phyloP scores from a whole-genome alignment of 129 eudicot species.

The Pulicaria dysenterica region DNA sequence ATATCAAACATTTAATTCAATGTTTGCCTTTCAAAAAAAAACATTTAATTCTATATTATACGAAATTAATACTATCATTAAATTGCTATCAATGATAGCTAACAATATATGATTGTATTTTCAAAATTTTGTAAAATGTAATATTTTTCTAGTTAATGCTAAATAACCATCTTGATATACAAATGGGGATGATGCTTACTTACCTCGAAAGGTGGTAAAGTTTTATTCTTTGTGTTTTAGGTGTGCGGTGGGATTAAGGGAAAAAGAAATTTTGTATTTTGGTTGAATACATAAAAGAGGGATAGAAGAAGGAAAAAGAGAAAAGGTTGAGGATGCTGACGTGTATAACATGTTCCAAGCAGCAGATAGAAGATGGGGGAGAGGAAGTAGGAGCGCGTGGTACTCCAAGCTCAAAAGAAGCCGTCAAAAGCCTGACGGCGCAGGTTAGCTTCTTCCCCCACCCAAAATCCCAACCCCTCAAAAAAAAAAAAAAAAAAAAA shows the following conservation, averaged over 20 bases:
- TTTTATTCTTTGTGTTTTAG: constrained; percentile 24
- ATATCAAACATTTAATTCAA: neutral
- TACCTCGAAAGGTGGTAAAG: constrained; percentile 37
- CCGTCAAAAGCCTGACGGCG: constrained; percentile 85
- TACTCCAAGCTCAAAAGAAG: constrained; percentile 62
- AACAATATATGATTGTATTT: neutral
- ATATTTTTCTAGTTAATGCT: constrained; percentile 9
- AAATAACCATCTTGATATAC: neutral
- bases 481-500: too few species aligned
- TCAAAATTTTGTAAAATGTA: neutral
- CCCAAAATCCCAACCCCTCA: neutral
- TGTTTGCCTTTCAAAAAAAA: too few species aligned
- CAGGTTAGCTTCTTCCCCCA: constrained; percentile 57
- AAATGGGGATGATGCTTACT: neutral
- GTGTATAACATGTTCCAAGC: constrained; percentile 78
- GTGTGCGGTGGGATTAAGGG: constrained; percentile 34
- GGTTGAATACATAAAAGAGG: constrained; percentile 12
- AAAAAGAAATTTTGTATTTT: constrained; percentile 28
- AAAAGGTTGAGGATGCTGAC: constrained; percentile 58
- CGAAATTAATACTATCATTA: neutral
- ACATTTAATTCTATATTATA: neutral
- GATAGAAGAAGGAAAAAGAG: neutral
- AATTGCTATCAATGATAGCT: neutral
- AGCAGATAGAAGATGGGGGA: constrained; percentile 54
- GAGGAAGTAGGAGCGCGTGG: constrained; percentile 71